Percentiles rank a stretch among this genome's conserved stretches.
These are phyloP conservation scores for Euphorbia tirucalli DNA, from an alignment of 345 rosid species.

Conservation along the genomic window DNA sequence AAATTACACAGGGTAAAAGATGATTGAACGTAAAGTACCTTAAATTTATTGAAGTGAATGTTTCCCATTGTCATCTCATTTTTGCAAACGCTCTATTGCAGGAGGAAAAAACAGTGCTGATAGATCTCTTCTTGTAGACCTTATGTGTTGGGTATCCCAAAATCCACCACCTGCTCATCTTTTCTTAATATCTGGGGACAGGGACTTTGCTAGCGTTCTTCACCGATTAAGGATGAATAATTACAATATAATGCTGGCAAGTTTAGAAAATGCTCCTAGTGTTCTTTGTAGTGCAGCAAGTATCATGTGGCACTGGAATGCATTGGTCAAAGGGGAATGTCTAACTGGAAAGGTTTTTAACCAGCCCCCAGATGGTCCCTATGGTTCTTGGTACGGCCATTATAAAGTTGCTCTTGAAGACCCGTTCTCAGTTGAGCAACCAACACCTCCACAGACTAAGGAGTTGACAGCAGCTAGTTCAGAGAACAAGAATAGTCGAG, in stretches of 20 bases:
- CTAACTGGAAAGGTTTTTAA: constrained; percentile 58
- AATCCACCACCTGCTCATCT: constrained; percentile 96
- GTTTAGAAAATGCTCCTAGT: constrained; percentile 38
- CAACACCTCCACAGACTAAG: constrained; percentile 25
- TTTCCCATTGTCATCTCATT: constrained; percentile 7
- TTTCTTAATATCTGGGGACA: constrained; percentile 72
- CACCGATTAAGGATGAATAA: constrained; percentile 82
- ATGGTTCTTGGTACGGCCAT: constrained; percentile 90
- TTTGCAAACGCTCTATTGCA: constrained; percentile 27
- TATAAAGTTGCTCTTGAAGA: constrained; percentile 59
- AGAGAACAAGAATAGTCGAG: constrained; percentile 33
- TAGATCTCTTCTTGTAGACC: constrained; percentile 63
- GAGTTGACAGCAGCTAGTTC: constrained; percentile 33
- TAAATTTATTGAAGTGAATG: not conserved
- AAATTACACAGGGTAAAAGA: not conserved
- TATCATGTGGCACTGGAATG: constrained; percentile 83
- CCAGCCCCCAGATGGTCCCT: constrained; percentile 94
- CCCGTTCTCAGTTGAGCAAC: constrained; percentile 51
- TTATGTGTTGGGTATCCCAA: constrained; percentile 75
- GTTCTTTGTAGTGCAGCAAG: constrained; percentile 90
- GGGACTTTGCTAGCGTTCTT: constrained; percentile 59
- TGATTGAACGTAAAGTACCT: not conserved
- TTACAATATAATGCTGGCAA: constrained; percentile 83
- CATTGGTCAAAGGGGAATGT: constrained; percentile 49
- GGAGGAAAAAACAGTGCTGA: constrained; percentile 88